These are phyloP conservation scores for Fistulinella prunicolor DNA, from an alignment of 768 basidiomycete species.

Conservation along the genomic window DNA sequence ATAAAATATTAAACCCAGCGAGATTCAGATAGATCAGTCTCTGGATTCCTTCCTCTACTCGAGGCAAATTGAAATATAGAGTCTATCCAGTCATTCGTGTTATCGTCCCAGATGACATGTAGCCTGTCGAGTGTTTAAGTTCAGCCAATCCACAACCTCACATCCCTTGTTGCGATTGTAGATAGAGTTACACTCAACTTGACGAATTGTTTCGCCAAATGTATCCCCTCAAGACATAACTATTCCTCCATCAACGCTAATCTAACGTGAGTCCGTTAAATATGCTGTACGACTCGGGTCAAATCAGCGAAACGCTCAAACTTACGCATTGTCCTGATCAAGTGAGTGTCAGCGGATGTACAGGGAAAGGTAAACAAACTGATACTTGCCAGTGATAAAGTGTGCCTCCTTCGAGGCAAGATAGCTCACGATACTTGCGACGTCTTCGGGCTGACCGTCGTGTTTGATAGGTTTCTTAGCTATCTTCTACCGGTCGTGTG, in stretches of 20 bases:
- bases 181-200: too few relatives aligned
- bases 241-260: not conserved
- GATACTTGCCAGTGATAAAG: not conserved
- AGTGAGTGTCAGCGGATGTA: not conserved
- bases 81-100: too few relatives aligned
- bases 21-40: too few relatives aligned
- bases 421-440: not conserved
- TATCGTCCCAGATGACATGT: too few relatives aligned
- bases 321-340: constrained; percentile 12
- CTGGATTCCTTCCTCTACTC: too few relatives aligned
- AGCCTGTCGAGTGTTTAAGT: too few relatives aligned
- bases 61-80: too few relatives aligned
- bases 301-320: not conserved
- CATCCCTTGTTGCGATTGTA: too few relatives aligned
- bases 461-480: not conserved
- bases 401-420: not conserved
- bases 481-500: not conserved
- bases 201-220: too few relatives aligned
- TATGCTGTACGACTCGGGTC: not conserved
- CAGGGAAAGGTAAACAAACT: not conserved
- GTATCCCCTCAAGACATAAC: not conserved
- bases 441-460: not conserved
- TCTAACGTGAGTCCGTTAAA: not conserved
- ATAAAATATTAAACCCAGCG: too few relatives aligned
- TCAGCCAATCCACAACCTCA: too few relatives aligned